Conservation (phyloP, 2,329 filamentous ascomycete species). For the Cordyceps pruinosa region DNA sequence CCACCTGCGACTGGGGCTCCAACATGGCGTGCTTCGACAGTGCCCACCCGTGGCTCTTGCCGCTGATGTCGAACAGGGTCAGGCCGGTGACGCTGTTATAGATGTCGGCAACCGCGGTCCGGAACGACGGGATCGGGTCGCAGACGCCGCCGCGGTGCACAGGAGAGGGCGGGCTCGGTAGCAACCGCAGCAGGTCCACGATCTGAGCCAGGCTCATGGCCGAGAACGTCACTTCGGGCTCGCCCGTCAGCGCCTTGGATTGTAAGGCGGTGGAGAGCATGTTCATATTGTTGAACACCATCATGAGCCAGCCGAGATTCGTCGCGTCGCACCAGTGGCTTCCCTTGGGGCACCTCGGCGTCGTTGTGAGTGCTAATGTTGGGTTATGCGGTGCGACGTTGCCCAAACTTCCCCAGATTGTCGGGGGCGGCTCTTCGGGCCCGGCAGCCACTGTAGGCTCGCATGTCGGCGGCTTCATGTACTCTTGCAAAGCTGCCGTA, state of each 20-base stretch:
- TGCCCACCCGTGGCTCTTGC: conserved; percentile 42
- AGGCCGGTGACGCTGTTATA: conserved; percentile 44
- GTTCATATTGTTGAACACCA: conserved; percentile 41
- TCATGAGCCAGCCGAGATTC: conserved; percentile 48
- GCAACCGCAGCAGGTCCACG: conserved; percentile 34
- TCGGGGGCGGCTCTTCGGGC: conserved; percentile 15
- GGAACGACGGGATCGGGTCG: conserved; percentile 42
- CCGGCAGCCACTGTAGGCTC: conserved; percentile 16
- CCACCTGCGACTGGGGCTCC: conserved; percentile 29
- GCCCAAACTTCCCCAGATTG: conserved; percentile 18
- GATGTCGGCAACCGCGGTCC: conserved; percentile 41
- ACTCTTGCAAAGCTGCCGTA: conserved; percentile 37
- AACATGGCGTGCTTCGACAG: conserved; percentile 33
- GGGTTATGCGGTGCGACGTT: conserved; percentile 15
- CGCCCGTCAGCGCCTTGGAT: conserved; percentile 3
- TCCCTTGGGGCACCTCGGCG: conserved; percentile 42
- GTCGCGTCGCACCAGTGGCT: conserved; percentile 45
- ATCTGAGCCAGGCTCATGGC: conserved; percentile 38
- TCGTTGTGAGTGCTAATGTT: conserved; percentile 28
- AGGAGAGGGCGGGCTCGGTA: conserved; percentile 37
- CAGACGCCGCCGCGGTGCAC: conserved; percentile 38
- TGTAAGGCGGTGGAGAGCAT: conserved; percentile 36
- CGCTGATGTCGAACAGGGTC: conserved; percentile 42
- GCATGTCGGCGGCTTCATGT: conserved; percentile 28
- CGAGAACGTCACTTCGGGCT: conserved; percentile 21